Conservation (phyloP, 345 rosid genomes). For the Populus alba region DNA sequence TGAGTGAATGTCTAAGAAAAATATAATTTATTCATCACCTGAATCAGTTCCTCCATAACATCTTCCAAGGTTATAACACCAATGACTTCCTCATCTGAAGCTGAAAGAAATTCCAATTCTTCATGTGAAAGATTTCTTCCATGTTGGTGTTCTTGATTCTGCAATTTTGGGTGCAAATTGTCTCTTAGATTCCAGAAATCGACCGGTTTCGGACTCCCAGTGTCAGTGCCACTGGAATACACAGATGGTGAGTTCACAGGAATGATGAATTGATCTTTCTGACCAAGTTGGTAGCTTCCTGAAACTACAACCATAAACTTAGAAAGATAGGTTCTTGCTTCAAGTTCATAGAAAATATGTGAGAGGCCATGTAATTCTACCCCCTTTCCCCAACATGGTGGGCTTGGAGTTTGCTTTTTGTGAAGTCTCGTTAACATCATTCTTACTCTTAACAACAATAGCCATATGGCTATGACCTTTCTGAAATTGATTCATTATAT, state of each 20-base stretch:
- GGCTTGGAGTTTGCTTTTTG: constrained; percentile 25
- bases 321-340: neutral
- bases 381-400: constrained; percentile 8
- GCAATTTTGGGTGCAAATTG: neutral
- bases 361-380: constrained; percentile 11
- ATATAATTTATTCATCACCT: constrained; percentile 29
- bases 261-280: constrained; percentile 21
- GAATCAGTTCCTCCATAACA: constrained; percentile 83
- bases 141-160: constrained; percentile 21
- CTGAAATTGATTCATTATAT: constrained; percentile 49
- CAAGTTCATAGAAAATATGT: too few species aligned
- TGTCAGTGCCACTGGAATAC: constrained; percentile 18
- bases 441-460: constrained; percentile 49
- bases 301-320: neutral
- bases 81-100: constrained; percentile 49
- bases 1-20: neutral
- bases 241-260: constrained; percentile 21
- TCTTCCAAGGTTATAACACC: constrained; percentile 91
- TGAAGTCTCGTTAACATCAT: constrained; percentile 24
- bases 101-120: constrained; percentile 33
- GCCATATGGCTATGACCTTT: constrained; percentile 47
- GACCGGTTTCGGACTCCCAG: constrained; percentile 19
- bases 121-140: constrained; percentile 8
- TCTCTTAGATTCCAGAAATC: neutral
- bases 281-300: constrained; percentile 27